Evolutionary conservation across 768 basidiomycete genomes (phyloP), one percentile per base, ranked within the genome.

Genomic region (Russula griseocarnosa): DNA sequence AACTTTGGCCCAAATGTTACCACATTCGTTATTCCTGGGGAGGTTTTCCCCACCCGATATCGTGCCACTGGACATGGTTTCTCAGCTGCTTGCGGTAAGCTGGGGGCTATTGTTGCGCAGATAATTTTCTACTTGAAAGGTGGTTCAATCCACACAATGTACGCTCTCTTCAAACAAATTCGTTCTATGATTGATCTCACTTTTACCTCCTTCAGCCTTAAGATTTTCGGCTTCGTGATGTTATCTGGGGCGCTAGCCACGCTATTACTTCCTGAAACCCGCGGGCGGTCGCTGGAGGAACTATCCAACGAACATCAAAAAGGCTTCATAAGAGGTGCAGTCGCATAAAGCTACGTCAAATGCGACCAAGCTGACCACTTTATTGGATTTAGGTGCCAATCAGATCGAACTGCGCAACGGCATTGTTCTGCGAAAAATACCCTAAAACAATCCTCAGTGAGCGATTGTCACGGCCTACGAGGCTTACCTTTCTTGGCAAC

Each of bases 171-270:
- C 58, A 58, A 42, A 20, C 20, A 55, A 65, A 24, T 69, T 63
- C 63, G 55, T 42, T 26, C 5, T 63, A n/a, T 18, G 16, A 7
- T 38, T n/a, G n/a, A 40, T 61, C 54, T 65, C 38, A 49, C 24
- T 32, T 16, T 18, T 53, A 24, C 9, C 34, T 28, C 26, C 47
- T 56, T 40, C 65, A 75, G 78, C 63, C 69, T 80, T 14, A 72
- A 81, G 68, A 74, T 81, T 62, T 80, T 79, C 58, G 78, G 77
- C n/a, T 71, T 79, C 58, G 79, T 79, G 74, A 81, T 78, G 79
- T 58, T 79, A 32, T 77, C 78, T 0, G 79, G 79, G 44, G 68
- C 76, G 60, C 66, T 73, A 56, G 77, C 79, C 24, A 79, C 79
- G 6, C 63, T 77, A 57, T 72, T 81, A 26, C 65, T 81, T 6